Percentiles rank a stretch among this genome's conserved stretches.
Conservation (phyloP, 768 basidiomycete genomes). For the Kwoniella dejecticola region DNA sequence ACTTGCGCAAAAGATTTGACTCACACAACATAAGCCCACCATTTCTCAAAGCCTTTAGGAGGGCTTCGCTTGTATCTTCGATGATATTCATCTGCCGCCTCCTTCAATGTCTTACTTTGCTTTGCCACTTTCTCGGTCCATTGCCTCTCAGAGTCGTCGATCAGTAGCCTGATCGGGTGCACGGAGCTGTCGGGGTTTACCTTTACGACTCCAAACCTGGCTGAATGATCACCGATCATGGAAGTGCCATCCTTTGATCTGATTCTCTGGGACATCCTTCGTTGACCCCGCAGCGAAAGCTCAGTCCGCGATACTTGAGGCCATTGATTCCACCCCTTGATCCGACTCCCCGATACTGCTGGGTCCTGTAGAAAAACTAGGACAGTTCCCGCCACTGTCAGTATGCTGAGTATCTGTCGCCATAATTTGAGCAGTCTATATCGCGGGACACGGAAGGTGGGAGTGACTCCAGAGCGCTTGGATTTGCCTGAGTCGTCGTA, state of each 20-base stretch:
- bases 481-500: not conserved
- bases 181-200: conserved; percentile 42
- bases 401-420: not conserved
- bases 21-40: conserved; percentile 54
- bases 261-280: not conserved
- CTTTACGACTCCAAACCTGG: conserved; percentile 40
- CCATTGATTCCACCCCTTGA: not conserved
- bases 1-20: too few relatives aligned
- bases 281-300: not conserved
- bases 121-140: conserved; percentile 53
- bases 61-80: conserved; percentile 51
- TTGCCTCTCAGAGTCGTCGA: conserved; percentile 36
- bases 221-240: conserved; percentile 4
- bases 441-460: not conserved
- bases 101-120: conserved; percentile 56
- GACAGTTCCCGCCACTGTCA: not conserved
- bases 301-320: not conserved
- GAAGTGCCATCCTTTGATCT: not conserved
- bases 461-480: not conserved
- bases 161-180: conserved; percentile 54
- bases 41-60: conserved; percentile 60
- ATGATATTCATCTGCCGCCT: conserved; percentile 58
- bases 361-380: not conserved
- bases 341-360: not conserved
- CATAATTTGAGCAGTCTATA: not conserved